These are phyloP conservation scores for Alternaria burnsii DNA, from an alignment of 2,329 filamentous ascomycete species.

Conservation along the genomic window DNA sequence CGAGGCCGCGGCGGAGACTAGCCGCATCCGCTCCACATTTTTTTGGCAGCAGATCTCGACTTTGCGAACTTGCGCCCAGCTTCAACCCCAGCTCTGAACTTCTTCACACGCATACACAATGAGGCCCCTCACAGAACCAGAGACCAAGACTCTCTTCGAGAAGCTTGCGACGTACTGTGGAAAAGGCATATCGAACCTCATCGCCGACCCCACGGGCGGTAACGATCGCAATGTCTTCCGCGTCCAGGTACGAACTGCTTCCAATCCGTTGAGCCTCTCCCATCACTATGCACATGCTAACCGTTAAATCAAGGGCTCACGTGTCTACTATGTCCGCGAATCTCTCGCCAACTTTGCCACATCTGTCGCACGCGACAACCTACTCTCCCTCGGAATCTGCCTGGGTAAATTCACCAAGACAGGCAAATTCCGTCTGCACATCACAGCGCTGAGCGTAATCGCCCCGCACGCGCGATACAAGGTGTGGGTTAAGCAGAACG, in stretches of 20 bases:
- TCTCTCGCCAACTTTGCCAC: constrained; percentile 92
- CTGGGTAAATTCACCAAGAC: constrained; percentile 96
- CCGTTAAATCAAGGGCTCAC: constrained; percentile 64
- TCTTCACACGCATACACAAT: constrained; percentile 52
- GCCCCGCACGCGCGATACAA: constrained; percentile 93
- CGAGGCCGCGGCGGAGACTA: constrained; percentile 27
- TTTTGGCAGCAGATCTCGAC: constrained; percentile 19
- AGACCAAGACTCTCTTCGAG: constrained; percentile 83
- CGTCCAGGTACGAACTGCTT: constrained; percentile 53
- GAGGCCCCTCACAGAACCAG: constrained; percentile 81
- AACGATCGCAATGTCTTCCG: constrained; percentile 57
- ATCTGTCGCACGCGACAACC: constrained; percentile 79
- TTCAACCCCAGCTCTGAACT: constrained; percentile 16
- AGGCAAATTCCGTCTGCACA: constrained; percentile 92
- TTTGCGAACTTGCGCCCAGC: constrained; percentile 24
- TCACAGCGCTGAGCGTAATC: constrained; percentile 89
- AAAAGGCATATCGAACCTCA: constrained; percentile 81
- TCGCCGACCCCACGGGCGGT: constrained; percentile 45
- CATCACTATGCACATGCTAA: constrained; percentile 10
- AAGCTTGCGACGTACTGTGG: constrained; percentile 96
- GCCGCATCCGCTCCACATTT: constrained; percentile 24
- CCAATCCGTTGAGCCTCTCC: neutral
- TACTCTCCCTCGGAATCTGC: constrained; percentile 89
- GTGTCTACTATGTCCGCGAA: constrained; percentile 91
- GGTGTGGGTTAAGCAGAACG: constrained; percentile 95